Evolutionary conservation across 1,284 basidiomycete species (phyloP), one percentile per base, ranked within the genome.

Genomic region (Xerocomus minutiporus): DNA sequence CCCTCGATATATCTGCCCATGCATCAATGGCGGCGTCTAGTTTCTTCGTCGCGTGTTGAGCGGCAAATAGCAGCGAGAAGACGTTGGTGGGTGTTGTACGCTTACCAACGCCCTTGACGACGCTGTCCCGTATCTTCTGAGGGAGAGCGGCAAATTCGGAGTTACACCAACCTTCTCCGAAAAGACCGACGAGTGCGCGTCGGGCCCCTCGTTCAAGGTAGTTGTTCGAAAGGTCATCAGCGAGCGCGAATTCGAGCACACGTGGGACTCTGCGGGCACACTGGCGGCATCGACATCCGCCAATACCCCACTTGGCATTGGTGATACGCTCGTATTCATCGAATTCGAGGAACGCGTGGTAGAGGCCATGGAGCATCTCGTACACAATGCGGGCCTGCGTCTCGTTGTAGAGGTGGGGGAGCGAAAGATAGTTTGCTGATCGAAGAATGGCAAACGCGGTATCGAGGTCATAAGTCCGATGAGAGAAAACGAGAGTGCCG

Each of bases 391-490:
- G 81, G 0, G 91, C 84, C 62, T 93, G 88, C 32, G 90, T 77
- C 66, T 97, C 93, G 54, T 81, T 77, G 54, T 85, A 81, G 5
- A 97, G 81, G 0, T 83, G 72, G n/a, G 84, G 74, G 39, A 98
- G 76, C 46, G 81, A 79, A 39, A 98, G 85, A 69, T 95, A 97
- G 17, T 80, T 75, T 3, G 93, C 87, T 1, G 91, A 85, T 29
- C 86, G 83, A 72, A 94, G 84, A 61, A 98, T 92, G 55, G 90
- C 83, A 67, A 98, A 93, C 0, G 91, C 91, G 13, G 93, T 98
- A 44, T 86, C 79, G 55, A 98, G 83, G 73, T 98, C 94, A 69
- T 93, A 97, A 0, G 90, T 88, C 17, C 96, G 80, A 64, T 97
- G 91, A 4, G 92, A 94, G 67, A 97, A 97, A 44, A 88, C 79